Base-by-base conservation (phyloP, 1,284 basidiomycete genomes). In the Trametes sp. region DNA sequence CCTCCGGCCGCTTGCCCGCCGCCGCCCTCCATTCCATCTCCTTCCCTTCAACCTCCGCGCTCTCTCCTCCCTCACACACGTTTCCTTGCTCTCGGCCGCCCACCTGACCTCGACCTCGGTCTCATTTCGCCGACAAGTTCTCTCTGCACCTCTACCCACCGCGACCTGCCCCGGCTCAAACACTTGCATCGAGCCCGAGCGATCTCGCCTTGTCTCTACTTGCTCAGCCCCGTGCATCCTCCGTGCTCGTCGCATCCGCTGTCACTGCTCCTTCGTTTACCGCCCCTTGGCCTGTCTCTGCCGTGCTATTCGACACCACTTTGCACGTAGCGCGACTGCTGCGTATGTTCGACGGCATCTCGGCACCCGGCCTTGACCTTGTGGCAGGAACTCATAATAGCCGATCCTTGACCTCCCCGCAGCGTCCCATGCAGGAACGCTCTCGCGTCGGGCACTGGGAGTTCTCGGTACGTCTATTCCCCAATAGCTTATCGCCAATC, bases 21-120 rank as follows among this genome's bases (percentile, higher is more conserved):
- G 1, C 16, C 42, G 28, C 44, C 42, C 42, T 44, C 42, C 4
- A 35, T 46, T 21, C 41, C 21, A 23, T 8, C 9, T 26, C 11
- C 45, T 33, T 55, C 44, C 50, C 23, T 19, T 14, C 50, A 36
- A n/a, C 49, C 28, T 23, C 56, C 36, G n/a, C 56, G 36, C 48
- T 45, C 21, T 54, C 38, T 41, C 29, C 36, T 16, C 36, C 11
- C 28, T 36, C 14, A 11, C 36, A 26, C 28, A 28, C 29, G 26
- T 41, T n/a, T 26, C 19, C 19, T 33, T 48, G 19, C 26, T 16
- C 36, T 51, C 56, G 35, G 5, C 36, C 36, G 23, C 23, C 16
- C 57, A 59, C 41, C 57, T 51, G 50, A 59, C 57, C 45, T 41
- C 51, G 31, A 28, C 23, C 4, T 46, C 57, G 57, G 57, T 48